These are phyloP conservation scores for Boletus barrowsii DNA, from an alignment of 768 basidiomycete species.

Conservation along the genomic window DNA sequence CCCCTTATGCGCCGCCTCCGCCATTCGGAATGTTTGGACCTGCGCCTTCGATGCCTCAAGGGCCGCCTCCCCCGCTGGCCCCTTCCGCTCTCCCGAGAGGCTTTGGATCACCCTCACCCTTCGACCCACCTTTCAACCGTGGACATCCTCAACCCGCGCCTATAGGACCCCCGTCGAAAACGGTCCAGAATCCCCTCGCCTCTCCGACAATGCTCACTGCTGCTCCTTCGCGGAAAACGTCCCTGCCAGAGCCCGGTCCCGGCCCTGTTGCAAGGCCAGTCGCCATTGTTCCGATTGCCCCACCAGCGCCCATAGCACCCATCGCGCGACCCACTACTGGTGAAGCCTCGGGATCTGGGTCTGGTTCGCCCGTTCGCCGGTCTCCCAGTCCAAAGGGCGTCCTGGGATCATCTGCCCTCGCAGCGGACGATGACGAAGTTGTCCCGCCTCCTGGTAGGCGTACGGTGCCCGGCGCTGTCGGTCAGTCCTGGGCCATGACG, in stretches of 20 bases:
- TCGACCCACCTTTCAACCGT: conserved; percentile 49
- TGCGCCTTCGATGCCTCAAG: conserved; percentile 43
- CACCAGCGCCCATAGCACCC: conserved; percentile 64
- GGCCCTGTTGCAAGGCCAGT: conserved; percentile 58
- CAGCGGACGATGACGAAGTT: conserved; percentile 79
- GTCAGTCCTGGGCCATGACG: conserved; percentile 48
- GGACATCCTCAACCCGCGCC: conserved; percentile 43
- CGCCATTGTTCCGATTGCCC: conserved; percentile 24
- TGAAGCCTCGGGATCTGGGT: conserved; percentile 49
- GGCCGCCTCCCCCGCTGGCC: conserved; percentile 44
- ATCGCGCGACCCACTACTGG: conserved; percentile 50
- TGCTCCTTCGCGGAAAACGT: conserved; percentile 47
- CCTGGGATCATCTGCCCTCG: conserved; percentile 74
- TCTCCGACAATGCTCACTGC: conserved; percentile 43
- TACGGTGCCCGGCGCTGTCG: conserved; percentile 37
- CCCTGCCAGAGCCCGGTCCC: conserved; percentile 43
- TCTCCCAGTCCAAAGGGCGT: conserved; percentile 61
- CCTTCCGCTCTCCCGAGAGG: conserved; percentile 54
- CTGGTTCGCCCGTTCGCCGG: conserved; percentile 53
- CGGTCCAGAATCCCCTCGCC: conserved; percentile 32
- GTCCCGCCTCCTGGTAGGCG: conserved; percentile 51
- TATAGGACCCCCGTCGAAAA: conserved; percentile 53
- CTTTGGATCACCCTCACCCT: conserved; percentile 50
- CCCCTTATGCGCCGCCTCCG: conserved; percentile 53
- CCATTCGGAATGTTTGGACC: conserved; percentile 50